Conservation (phyloP, 2,329 filamentous ascomycete genomes). For the Phoma sp. region DNA sequence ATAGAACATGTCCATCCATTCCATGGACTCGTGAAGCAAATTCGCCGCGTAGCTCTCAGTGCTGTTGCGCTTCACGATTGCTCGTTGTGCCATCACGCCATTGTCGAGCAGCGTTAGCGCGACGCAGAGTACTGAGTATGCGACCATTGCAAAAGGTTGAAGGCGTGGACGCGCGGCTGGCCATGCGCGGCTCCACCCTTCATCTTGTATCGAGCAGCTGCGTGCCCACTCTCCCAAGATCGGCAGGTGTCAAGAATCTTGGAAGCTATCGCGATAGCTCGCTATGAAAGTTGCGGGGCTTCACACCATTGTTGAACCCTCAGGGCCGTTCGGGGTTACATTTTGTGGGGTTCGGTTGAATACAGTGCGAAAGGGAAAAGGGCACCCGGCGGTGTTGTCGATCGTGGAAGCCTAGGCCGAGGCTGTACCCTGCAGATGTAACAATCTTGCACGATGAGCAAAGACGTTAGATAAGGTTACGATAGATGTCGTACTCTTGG, state of each 20-base stretch:
- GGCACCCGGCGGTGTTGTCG: slow-evolving; percentile 14
- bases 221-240: slow-evolving; percentile 2
- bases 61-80: slow-evolving; percentile 22
- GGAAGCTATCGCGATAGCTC: slow-evolving; percentile 5
- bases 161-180: not conserved
- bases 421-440: slow-evolving; percentile 3
- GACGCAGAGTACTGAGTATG: slow-evolving; percentile 15
- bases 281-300: slow-evolving; percentile 12
- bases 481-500: slow-evolving; percentile 5
- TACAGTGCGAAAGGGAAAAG: slow-evolving; percentile 17
- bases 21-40: slow-evolving; percentile 56
- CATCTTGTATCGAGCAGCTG: slow-evolving; percentile 6
- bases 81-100: slow-evolving; percentile 12
- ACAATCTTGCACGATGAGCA: not conserved
- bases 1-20: slow-evolving; percentile 62
- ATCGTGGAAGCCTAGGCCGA: slow-evolving; percentile 18
- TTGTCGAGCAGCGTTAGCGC: slow-evolving; percentile 18
- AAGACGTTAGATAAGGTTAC: slow-evolving; percentile 7
- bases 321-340: slow-evolving; percentile 16
- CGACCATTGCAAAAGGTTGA: slow-evolving; percentile 9
- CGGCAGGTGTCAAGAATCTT: slow-evolving; percentile 1
- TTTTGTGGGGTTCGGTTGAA: slow-evolving; percentile 26
- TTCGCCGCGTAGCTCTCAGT: slow-evolving; percentile 22
- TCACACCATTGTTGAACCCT: slow-evolving; percentile 6
- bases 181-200: not conserved